These are phyloP conservation scores for Botrytis deweyae DNA, from an alignment of 2,329 filamentous ascomycete genomes.

Conservation along the genomic window DNA sequence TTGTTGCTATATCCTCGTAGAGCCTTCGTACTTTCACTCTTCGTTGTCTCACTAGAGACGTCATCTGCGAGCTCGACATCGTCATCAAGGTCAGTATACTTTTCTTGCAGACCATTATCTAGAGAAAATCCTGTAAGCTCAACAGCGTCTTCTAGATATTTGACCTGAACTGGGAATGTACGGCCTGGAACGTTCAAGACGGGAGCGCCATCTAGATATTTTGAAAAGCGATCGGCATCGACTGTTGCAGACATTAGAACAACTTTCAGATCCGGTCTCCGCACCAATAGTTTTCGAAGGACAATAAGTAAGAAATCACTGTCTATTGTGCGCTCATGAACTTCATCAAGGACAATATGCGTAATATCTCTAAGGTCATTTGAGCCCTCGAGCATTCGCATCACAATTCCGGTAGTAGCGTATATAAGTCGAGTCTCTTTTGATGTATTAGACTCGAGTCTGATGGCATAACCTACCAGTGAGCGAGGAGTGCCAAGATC, in stretches of 20 bases:
- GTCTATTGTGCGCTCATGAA: conserved; percentile 94
- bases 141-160: conserved; percentile 88
- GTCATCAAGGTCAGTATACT: conserved; percentile 63
- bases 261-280: conserved; percentile 80
- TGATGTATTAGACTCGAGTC: conserved; percentile 83
- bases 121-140: conserved; percentile 76
- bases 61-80: conserved; percentile 52
- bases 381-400: conserved; percentile 92
- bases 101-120: conserved; percentile 47
- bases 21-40: conserved; percentile 59
- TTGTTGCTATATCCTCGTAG: conserved; percentile 72
- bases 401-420: conserved; percentile 89
- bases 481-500: conserved; percentile 82
- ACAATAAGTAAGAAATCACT: conserved; percentile 95
- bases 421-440: conserved; percentile 83
- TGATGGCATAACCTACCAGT: conserved; percentile 90
- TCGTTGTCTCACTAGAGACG: conserved; percentile 46
- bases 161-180: conserved; percentile 87
- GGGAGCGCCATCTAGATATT: conserved; percentile 81
- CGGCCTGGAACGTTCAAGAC: conserved; percentile 88
- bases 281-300: conserved; percentile 74
- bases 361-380: conserved; percentile 86
- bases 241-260: conserved; percentile 98
- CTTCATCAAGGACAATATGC: conserved; percentile 94
- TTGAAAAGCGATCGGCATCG: conserved; percentile 86